Evolutionary conservation across 164 flowering plant genomes (phyloP), one percentile per base, ranked within the genome.

Genomic region (Annona cherimola): DNA sequence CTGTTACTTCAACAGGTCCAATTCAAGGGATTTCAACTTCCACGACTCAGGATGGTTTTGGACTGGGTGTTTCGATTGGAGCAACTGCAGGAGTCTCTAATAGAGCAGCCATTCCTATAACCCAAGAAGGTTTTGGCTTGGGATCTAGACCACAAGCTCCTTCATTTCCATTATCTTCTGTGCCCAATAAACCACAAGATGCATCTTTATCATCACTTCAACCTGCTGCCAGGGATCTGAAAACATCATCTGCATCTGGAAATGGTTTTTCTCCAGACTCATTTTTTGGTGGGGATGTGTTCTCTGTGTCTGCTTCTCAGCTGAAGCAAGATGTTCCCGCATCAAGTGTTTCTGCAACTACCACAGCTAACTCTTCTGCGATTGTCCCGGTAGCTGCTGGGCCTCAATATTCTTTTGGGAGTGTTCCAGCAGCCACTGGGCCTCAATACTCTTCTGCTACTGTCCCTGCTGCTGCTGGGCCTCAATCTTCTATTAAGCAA

Each of bases 251-350:
- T 46, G 80, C 67, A 70, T 79, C 93, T 77, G 97, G 92, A 73
- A 90, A 90, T 85, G 96, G 94, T 4, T 78, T 80, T 78, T 77
- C 85, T 66, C 79, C 88, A 19, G 82, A 82, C 71, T 79, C 92
- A 41, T 62, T 68, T 64, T 89, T 88, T 82, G 95, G 92, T 57
- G 86, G 83, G 67, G 94, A 88, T 76, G 75, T 83, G 45, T 90
- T 92, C 73, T 87, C 95, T 62, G 90, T 84, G 40, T 75, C 69
- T 35, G 79, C 82, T 12, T 44, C 85, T 80, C 77, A 72, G 76
- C 68, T 79, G 35, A 89, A 84, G 70, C 86, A 76, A 80, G 85
- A 66, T 74, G 68, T 83, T 45, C 54, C 81, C 14, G 63, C 74
- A 7, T 73, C 75, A 18, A 60, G 76, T 67, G 73, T 75, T 81